phyloP scores from a whole-genome alignment of 352 stramenopile genomes.

The Pythium diclinum region DNA sequence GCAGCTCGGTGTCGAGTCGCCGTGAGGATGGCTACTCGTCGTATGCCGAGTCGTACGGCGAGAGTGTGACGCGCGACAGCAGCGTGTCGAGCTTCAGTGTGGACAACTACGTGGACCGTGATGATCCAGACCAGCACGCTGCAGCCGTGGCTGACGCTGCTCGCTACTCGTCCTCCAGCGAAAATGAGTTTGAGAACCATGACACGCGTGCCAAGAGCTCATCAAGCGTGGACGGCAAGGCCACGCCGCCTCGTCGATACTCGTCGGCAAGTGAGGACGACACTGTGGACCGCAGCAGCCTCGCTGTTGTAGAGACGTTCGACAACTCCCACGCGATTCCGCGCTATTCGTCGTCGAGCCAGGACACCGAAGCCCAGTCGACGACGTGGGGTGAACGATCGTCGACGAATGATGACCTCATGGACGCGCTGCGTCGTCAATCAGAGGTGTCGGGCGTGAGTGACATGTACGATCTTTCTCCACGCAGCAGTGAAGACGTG shows the following conservation, averaged over 20 bases:
- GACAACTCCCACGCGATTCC: slow-evolving; percentile 7
- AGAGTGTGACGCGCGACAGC: slow-evolving; percentile 16
- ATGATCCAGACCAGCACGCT: slow-evolving; percentile 19
- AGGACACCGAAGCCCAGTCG: slow-evolving; percentile 13
- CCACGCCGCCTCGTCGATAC: slow-evolving; percentile 8
- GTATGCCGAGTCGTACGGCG: slow-evolving; percentile 16
- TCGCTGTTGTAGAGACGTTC: slow-evolving; percentile 6
- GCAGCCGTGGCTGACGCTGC: slow-evolving; percentile 20
- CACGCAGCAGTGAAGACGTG: slow-evolving; percentile 16
- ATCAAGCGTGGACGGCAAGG: not conserved
- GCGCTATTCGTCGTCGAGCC: slow-evolving; percentile 15
- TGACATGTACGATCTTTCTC: slow-evolving; percentile 26
- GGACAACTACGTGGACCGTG: slow-evolving; percentile 19
- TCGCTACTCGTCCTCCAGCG: slow-evolving; percentile 26
- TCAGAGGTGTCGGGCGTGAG: slow-evolving; percentile 21
- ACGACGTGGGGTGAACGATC: slow-evolving; percentile 18
- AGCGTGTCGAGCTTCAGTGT: slow-evolving; percentile 17
- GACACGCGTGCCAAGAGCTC: not conserved
- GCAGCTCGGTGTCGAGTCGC: slow-evolving; percentile 11
- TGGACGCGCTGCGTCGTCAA: slow-evolving; percentile 16
- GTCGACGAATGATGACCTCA: slow-evolving; percentile 21
- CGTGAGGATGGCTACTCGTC: slow-evolving; percentile 3
- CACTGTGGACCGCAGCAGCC: slow-evolving; percentile 23
- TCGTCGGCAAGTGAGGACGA: slow-evolving; percentile 25
- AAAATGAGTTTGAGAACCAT: slow-evolving; percentile 12